Evolutionary conservation across 768 basidiomycete species (phyloP), one percentile per base, ranked within the genome.

Genomic region (Rhizopogon salebrosus): DNA sequence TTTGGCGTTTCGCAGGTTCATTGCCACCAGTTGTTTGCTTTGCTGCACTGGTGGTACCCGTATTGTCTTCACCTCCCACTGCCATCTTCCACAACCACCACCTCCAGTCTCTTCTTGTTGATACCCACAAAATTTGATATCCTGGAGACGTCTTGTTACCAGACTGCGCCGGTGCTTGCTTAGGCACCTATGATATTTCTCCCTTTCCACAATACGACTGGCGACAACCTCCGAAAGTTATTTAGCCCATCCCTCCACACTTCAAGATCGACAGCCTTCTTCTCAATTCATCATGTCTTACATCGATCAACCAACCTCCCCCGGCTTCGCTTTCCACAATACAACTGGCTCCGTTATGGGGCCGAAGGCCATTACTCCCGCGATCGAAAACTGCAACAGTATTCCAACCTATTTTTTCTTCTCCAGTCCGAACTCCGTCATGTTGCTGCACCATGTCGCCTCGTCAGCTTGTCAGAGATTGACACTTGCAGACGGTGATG

Each of bases 401-500:
- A 99, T 70, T 92, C 92, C 58, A 99, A 98, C 71, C 82, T 99
- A 52, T 99, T 98, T 75, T 99, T 99, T 80, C 84, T 98, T 50
- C 85, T 98, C 40, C 97, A 99, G 67, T 93, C 92, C 31, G 97
- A 99, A 67, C 97, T 97, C 13, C 85, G 95, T 39, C 97, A 99
- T 71, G 88, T 98, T 60, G 97, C 97, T 35, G 86, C 91, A 48
- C 83, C 98, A 22, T 98, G 97, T 64, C 89, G 97, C 16, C 88
- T 99, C 54, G 97, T 99, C 71, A 92, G 89, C 59, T 73, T 99
- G 36, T 84, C 90, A 42, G 97, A 99, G 75, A 98, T 99, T 64
- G 97, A 99, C 70, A 98, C 97, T 84, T 99, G 24, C 97, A 99
- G 70, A 99, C 97, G 2, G 97, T 99, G 70, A 99, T 99, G 97